These are phyloP conservation scores for Saccharum spontaneum DNA, from an alignment of 176 grass and related monocot species.

Conservation along the genomic window DNA sequence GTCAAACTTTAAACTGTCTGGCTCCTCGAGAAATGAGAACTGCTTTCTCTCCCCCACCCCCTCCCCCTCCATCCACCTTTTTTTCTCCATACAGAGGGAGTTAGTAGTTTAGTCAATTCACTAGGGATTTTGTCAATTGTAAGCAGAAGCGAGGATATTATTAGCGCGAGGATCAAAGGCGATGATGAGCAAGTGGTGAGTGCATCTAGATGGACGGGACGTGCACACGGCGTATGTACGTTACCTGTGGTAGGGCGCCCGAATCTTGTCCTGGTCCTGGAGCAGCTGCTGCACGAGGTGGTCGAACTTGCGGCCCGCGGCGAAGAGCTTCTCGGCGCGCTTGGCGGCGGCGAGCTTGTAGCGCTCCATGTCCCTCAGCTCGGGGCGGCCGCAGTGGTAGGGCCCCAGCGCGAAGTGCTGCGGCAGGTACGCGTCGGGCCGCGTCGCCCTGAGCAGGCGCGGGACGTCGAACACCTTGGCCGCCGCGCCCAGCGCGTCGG, in stretches of 20 bases:
- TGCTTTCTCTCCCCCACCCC: too few species aligned
- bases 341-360: slow-evolving; percentile 82
- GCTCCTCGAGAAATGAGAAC: too few species aligned
- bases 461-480: slow-evolving; percentile 74
- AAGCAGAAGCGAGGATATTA: too few species aligned
- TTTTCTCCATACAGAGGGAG: too few species aligned
- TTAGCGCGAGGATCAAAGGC: too few species aligned
- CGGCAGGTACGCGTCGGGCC: slow-evolving; percentile 63
- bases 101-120: too few species aligned
- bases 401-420: slow-evolving; percentile 79
- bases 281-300: slow-evolving; percentile 56
- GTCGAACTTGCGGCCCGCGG: slow-evolving; percentile 41
- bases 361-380: slow-evolving; percentile 86
- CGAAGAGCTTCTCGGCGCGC: slow-evolving; percentile 74
- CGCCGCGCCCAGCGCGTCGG: slow-evolving; percentile 45
- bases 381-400: slow-evolving; percentile 65
- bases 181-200: too few species aligned
- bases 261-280: slow-evolving; percentile 42
- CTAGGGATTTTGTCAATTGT: too few species aligned
- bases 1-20: too few species aligned
- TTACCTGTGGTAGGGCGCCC: slow-evolving; percentile 73
- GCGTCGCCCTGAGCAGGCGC: slow-evolving; percentile 33
- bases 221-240: too few species aligned
- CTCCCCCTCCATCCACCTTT: too few species aligned
- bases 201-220: too few species aligned